These are phyloP conservation scores for Cutaneotrichosporon sp. DNA, from an alignment of 1,284 basidiomycete genomes.

Conservation along the genomic window DNA sequence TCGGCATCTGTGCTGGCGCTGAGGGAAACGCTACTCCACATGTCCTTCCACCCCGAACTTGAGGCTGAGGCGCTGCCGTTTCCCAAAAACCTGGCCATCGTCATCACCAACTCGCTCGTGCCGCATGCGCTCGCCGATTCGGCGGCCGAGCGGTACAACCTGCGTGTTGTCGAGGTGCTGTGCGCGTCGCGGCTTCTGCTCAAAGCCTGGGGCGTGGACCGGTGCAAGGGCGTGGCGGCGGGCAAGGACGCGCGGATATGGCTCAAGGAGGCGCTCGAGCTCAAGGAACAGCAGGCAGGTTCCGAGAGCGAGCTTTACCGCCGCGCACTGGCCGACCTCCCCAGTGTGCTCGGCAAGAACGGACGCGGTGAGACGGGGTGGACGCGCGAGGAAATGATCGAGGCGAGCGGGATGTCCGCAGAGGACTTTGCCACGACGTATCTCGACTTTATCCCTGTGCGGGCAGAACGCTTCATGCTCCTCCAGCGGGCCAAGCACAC, in stretches of 20 bases:
- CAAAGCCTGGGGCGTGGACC: conserved; percentile 53
- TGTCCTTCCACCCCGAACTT: conserved; percentile 73
- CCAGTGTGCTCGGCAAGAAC: conserved; percentile 20
- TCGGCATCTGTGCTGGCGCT: conserved; percentile 71
- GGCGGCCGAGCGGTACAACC: conserved; percentile 72
- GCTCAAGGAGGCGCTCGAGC: conserved; percentile 51
- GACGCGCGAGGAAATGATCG: conserved; percentile 62
- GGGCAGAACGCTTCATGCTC: conserved; percentile 69
- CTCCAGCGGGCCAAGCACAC: conserved; percentile 74
- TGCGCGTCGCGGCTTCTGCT: conserved; percentile 69
- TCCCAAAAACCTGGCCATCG: conserved; percentile 53
- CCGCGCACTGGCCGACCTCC: conserved; percentile 15
- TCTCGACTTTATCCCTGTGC: conserved; percentile 66
- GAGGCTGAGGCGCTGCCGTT: conserved; percentile 55
- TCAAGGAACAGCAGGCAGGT: conserved; percentile 44
- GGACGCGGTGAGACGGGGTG: conserved; percentile 33
- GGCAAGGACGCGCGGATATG: conserved; percentile 23
- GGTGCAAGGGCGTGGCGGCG: background rate
- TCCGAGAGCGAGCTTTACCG: conserved; percentile 36
- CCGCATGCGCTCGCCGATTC: conserved; percentile 74
- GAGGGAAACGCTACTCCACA: conserved; percentile 65
- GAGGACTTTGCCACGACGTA: conserved; percentile 62
- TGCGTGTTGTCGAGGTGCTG: conserved; percentile 79
- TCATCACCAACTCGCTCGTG: conserved; percentile 77
- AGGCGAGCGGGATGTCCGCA: conserved; percentile 57